Percentiles rank a stretch among this genome's conserved stretches.
Evolutionary conservation across 352 stramenopile species (phyloP).

Genomic region (Pythium scleroteichum): DNA sequence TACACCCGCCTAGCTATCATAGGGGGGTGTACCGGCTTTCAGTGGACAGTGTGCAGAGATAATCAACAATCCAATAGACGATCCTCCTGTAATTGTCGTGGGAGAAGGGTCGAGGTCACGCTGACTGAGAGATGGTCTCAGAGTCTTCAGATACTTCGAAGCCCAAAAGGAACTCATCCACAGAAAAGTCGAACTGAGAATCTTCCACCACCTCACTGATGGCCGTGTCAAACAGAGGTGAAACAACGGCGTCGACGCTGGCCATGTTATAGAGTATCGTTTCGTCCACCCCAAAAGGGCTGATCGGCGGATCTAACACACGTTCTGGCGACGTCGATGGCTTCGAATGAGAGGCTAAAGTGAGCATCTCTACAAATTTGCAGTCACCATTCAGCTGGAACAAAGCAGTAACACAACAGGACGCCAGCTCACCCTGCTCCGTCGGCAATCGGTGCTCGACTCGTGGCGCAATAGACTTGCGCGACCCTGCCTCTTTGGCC

Average conservation of each 20-base stretch:
- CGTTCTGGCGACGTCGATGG: too few relatives aligned
- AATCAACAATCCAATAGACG: background rate
- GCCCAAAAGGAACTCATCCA: too few relatives aligned
- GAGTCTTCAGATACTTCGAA: too few relatives aligned
- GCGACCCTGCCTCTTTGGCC: background rate
- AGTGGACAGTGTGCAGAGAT: background rate
- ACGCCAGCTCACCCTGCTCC: background rate
- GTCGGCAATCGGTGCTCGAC: constrained; percentile 10
- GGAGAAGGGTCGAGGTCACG: too few relatives aligned
- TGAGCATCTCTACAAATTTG: background rate
- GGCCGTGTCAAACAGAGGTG: too few relatives aligned
- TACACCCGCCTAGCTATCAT: background rate
- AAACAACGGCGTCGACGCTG: background rate
- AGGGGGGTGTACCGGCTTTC: background rate
- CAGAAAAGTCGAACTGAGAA: too few relatives aligned
- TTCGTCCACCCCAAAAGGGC: constrained; percentile 1
- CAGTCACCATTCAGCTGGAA: background rate
- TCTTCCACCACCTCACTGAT: too few relatives aligned
- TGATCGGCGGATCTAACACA: background rate
- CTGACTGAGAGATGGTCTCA: too few relatives aligned
- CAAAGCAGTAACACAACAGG: background rate
- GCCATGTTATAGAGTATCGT: background rate
- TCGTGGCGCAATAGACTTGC: background rate
- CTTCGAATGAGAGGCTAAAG: background rate
- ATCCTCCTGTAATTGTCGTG: background rate